These are phyloP conservation scores for Aspergillus ochraceus DNA, from an alignment of 2,329 filamentous ascomycete species.

Conservation along the genomic window DNA sequence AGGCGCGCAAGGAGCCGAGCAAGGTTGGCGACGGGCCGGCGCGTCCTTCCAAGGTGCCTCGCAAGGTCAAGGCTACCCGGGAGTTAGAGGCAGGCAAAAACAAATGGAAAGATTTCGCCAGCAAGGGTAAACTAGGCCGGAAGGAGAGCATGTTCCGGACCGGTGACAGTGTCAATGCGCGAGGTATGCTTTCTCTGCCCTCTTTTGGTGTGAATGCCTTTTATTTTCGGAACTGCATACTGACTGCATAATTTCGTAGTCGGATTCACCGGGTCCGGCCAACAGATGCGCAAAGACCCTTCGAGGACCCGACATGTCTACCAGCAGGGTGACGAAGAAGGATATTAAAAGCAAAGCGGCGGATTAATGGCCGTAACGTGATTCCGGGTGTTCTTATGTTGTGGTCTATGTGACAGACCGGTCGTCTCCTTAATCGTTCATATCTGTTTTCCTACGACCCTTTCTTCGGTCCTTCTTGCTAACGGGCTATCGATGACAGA, in stretches of 20 bases:
- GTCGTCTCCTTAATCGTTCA: slow-evolving; percentile 15
- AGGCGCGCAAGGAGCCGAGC: slow-evolving; percentile 63
- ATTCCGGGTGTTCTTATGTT: slow-evolving; percentile 7
- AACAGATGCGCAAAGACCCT: slow-evolving; percentile 91
- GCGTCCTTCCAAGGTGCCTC: slow-evolving; percentile 66
- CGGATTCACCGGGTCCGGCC: slow-evolving; percentile 92
- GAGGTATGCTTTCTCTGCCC: slow-evolving; percentile 59
- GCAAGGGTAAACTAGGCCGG: slow-evolving; percentile 69
- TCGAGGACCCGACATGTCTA: slow-evolving; percentile 82
- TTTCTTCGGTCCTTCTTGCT: slow-evolving; percentile 25
- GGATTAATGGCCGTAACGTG: background rate
- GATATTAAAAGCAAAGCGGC: slow-evolving; percentile 30
- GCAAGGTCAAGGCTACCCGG: slow-evolving; percentile 83
- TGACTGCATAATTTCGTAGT: slow-evolving; percentile 56
- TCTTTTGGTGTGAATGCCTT: background rate
- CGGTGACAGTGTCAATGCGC: slow-evolving; percentile 77
- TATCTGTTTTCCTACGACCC: slow-evolving; percentile 11
- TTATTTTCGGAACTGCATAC: background rate
- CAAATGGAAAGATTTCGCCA: slow-evolving; percentile 92
- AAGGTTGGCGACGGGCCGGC: slow-evolving; percentile 61
- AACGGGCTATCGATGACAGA: slow-evolving; percentile 28
- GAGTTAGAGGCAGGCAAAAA: slow-evolving; percentile 86
- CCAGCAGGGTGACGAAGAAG: slow-evolving; percentile 72
- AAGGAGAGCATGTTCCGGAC: slow-evolving; percentile 98
- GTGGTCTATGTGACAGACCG: slow-evolving; percentile 10